phyloP scores from a whole-genome alignment of 2,329 filamentous ascomycete genomes.

The Arthroderma sp. region DNA sequence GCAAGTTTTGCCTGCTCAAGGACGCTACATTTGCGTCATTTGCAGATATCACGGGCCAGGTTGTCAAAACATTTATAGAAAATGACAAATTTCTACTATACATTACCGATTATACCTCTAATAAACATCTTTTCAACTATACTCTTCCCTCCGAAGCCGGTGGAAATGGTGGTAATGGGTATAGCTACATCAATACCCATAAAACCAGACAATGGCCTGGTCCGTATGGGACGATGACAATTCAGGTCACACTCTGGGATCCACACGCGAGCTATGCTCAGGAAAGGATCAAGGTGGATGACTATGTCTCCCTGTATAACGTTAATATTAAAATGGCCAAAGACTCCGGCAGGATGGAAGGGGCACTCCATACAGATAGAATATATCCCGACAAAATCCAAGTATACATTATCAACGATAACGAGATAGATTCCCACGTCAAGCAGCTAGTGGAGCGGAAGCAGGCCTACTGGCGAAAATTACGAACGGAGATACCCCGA shows the following conservation, averaged over 20 bases:
- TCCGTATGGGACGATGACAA: slow-evolving; percentile 58
- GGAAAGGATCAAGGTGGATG: slow-evolving; percentile 43
- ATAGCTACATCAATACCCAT: slow-evolving; percentile 39
- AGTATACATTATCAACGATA: slow-evolving; percentile 43
- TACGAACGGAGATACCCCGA: slow-evolving; percentile 22
- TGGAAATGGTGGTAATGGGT: slow-evolving; percentile 42
- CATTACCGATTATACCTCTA: slow-evolving; percentile 71
- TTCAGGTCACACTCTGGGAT: slow-evolving; percentile 61
- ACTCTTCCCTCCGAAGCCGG: slow-evolving; percentile 24
- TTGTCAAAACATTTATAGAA: slow-evolving; percentile 47
- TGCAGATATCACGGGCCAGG: slow-evolving; percentile 58
- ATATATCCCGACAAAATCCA: slow-evolving; percentile 42
- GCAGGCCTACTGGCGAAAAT: slow-evolving; percentile 48
- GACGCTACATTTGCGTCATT: slow-evolving; percentile 48
- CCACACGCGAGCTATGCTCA: slow-evolving; percentile 52
- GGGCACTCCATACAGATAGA: slow-evolving; percentile 53
- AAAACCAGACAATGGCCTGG: slow-evolving; percentile 49
- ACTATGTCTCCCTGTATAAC: slow-evolving; percentile 58
- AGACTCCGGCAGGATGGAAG: slow-evolving; percentile 52
- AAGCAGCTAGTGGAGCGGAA: slow-evolving; percentile 50
- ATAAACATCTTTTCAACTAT: slow-evolving; percentile 51
- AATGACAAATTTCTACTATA: slow-evolving; percentile 50
- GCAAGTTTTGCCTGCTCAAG: slow-evolving; percentile 53
- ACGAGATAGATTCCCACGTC: slow-evolving; percentile 37
- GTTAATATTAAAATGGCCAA: slow-evolving; percentile 53